Conservation (phyloP, 805 yeast genomes). For the Yarrowia hollandica region DNA sequence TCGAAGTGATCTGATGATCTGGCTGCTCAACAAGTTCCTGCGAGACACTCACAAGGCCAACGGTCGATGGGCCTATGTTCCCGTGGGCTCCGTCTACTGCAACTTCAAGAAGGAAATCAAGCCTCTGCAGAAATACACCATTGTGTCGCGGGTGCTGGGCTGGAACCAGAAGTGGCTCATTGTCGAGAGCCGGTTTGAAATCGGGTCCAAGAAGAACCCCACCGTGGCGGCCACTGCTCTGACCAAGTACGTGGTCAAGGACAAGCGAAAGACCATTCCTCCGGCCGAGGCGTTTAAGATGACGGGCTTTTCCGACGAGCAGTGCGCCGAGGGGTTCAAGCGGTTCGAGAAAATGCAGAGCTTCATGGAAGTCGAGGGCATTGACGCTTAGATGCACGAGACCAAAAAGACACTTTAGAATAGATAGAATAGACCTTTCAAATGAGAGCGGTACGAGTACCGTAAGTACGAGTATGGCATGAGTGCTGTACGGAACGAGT, state of each 20-base stretch:
- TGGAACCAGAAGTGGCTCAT: constrained; percentile 91
- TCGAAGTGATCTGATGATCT: constrained; percentile 61
- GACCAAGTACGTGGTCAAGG: constrained; percentile 80
- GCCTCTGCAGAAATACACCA: constrained; percentile 59
- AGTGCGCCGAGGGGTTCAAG: constrained; percentile 37
- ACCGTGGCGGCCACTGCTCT: constrained; percentile 58
- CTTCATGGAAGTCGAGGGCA: constrained; percentile 3
- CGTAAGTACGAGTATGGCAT: too few species aligned
- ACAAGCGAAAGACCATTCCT: constrained; percentile 69
- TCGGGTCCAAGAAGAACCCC: constrained; percentile 40
- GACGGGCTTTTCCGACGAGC: constrained; percentile 58
- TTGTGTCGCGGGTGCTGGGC: constrained; percentile 62
- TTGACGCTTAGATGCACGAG: neutral
- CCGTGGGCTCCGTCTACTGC: constrained; percentile 72
- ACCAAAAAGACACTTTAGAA: too few species aligned
- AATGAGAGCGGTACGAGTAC: too few species aligned
- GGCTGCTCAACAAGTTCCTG: constrained; percentile 59
- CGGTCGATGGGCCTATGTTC: constrained; percentile 58
- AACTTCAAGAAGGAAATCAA: constrained; percentile 71
- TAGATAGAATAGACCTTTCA: too few species aligned
- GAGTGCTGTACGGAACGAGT: too few species aligned
- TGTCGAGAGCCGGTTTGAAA: constrained; percentile 61
- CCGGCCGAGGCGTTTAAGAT: constrained; percentile 61
- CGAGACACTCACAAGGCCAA: constrained; percentile 45
- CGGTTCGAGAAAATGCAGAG: constrained; percentile 33